Conservation (phyloP, 495 filamentous ascomycete genomes). For the Lasiosphaeriaceae sp. region DNA sequence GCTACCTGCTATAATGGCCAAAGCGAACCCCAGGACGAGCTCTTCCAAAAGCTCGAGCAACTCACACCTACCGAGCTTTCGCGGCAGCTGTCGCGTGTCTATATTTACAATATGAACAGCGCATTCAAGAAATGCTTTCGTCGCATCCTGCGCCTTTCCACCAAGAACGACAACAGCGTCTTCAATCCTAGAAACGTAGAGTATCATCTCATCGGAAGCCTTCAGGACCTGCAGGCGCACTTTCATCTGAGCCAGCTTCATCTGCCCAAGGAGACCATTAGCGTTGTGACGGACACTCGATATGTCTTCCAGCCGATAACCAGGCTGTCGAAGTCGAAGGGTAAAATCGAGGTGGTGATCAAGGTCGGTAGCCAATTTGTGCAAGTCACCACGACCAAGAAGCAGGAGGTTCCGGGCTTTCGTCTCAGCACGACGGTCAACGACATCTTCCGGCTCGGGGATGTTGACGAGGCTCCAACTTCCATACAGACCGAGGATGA, state of each 20-base stretch:
- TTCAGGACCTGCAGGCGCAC: slow-evolving; percentile 59
- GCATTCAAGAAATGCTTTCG: slow-evolving; percentile 60
- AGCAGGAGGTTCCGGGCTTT: slow-evolving; percentile 59
- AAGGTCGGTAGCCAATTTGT: slow-evolving; percentile 64
- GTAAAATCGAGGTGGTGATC: slow-evolving; percentile 61
- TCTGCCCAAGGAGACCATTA: slow-evolving; percentile 63
- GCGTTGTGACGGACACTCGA: slow-evolving; percentile 57
- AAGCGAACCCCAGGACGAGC: slow-evolving; percentile 55
- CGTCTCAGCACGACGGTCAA: slow-evolving; percentile 58
- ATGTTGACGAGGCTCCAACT: slow-evolving; percentile 59
- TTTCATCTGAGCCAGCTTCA: slow-evolving; percentile 61
- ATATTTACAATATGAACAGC: slow-evolving; percentile 69
- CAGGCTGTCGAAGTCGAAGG: slow-evolving; percentile 59
- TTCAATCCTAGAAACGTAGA: slow-evolving; percentile 58
- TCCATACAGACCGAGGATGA: slow-evolving; percentile 61
- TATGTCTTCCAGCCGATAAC: slow-evolving; percentile 63
- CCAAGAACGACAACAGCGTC: slow-evolving; percentile 49
- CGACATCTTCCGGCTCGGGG: slow-evolving; percentile 61
- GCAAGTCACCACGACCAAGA: slow-evolving; percentile 63
- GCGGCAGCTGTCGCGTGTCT: slow-evolving; percentile 51
- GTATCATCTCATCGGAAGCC: slow-evolving; percentile 56
- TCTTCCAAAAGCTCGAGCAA: slow-evolving; percentile 53
- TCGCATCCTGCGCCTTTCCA: slow-evolving; percentile 51
- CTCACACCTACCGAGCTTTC: slow-evolving; percentile 57
- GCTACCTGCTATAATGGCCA: slow-evolving; percentile 61